These are phyloP conservation scores for Taphrina sp. DNA, from an alignment of 1,139 yeast species.

Conservation along the genomic window DNA sequence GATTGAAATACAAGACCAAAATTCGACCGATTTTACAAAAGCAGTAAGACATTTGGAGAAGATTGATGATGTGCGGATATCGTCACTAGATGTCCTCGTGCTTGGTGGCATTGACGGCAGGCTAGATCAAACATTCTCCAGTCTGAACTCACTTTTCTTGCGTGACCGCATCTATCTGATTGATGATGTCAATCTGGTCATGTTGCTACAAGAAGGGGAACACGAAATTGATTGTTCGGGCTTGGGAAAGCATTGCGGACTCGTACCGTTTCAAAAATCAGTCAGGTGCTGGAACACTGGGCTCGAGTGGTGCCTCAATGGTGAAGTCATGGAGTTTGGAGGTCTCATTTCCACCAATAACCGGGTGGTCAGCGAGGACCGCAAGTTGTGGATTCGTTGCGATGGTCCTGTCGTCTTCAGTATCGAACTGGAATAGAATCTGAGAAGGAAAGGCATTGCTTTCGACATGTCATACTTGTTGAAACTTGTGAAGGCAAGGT, in stretches of 20 bases:
- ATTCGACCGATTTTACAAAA: slow-evolving; percentile 27
- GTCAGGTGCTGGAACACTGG: slow-evolving; percentile 13
- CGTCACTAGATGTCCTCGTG: slow-evolving; percentile 1
- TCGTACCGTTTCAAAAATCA: slow-evolving; percentile 8
- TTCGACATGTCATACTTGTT: too few species aligned
- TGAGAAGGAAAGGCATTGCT: too few species aligned
- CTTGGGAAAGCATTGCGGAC: slow-evolving; percentile 26
- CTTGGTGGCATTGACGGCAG: slow-evolving; percentile 29
- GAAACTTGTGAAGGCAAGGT: too few species aligned
- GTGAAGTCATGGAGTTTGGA: slow-evolving; percentile 20
- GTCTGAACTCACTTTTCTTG: slow-evolving; percentile 11
- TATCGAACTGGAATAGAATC: slow-evolving; percentile 3
- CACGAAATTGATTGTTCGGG: slow-evolving; percentile 10
- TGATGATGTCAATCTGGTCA: slow-evolving; percentile 17
- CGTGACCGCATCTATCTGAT: neutral
- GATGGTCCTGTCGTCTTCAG: slow-evolving; percentile 17
- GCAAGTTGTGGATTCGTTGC: slow-evolving; percentile 4
- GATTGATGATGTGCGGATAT: too few species aligned
- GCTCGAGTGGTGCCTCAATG: slow-evolving; percentile 28
- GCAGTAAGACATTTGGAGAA: slow-evolving; percentile 5
- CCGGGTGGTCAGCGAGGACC: slow-evolving; percentile 13
- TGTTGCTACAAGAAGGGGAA: slow-evolving; percentile 7
- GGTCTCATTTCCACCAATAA: slow-evolving; percentile 23
- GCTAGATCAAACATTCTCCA: slow-evolving; percentile 25
- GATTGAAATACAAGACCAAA: slow-evolving; percentile 10